Evolutionary conservation across 495 filamentous ascomycete genomes (phyloP).

Genomic region (Choiromyces venosus): DNA sequence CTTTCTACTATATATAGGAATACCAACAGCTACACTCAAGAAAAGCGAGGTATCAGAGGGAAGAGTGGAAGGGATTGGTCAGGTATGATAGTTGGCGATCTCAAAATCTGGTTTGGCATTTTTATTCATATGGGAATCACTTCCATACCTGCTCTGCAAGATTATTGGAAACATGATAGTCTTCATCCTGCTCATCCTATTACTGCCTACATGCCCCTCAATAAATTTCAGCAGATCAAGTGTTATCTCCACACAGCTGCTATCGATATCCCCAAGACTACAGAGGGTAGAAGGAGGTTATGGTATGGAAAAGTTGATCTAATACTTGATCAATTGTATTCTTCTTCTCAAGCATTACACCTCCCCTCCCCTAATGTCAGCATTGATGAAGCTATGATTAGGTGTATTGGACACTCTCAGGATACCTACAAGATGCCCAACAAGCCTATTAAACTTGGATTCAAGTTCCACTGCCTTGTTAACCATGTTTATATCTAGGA

Average conservation of each 20-base stretch:
- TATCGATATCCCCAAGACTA: conserved; percentile 1
- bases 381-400: conserved; percentile 24
- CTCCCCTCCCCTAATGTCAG: conserved; percentile 11
- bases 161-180: conserved; percentile 19
- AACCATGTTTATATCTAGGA: conserved; percentile 19
- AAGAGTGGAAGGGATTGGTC: neutral
- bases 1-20: conserved; percentile 10
- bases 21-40: conserved; percentile 14
- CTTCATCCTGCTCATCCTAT: conserved; percentile 7
- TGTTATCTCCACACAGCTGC: conserved; percentile 10
- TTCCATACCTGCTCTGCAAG: conserved; percentile 8
- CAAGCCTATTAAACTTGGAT: conserved; percentile 26
- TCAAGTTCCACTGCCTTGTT: conserved; percentile 13
- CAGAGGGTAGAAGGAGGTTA: neutral
- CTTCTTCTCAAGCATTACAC: neutral
- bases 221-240: conserved; percentile 17
- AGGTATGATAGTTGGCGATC: neutral
- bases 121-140: conserved; percentile 24
- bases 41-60: neutral
- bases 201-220: conserved; percentile 10
- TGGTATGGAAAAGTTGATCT: conserved; percentile 24
- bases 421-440: conserved; percentile 33
- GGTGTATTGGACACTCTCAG: conserved; percentile 8
- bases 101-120: conserved; percentile 21
- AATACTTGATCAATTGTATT: conserved; percentile 4